These are phyloP conservation scores for Rubroboletus satanas DNA, from an alignment of 768 basidiomycete genomes.

Conservation along the genomic window DNA sequence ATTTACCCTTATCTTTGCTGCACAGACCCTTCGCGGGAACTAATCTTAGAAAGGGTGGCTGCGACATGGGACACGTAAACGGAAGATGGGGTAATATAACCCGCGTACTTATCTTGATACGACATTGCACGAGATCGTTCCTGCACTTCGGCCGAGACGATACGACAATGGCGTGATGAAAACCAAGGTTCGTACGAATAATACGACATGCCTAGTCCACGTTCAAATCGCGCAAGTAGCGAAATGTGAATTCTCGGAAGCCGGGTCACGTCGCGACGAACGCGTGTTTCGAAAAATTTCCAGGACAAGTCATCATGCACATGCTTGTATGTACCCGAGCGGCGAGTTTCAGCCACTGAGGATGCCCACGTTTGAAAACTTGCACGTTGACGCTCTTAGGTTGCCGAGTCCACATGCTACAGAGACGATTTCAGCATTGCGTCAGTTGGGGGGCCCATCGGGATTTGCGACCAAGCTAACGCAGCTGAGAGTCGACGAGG, in stretches of 20 bases:
- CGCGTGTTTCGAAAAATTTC: slow-evolving; percentile 9
- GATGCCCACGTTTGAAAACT: background rate
- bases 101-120: background rate
- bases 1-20: background rate
- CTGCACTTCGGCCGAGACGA: background rate
- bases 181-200: too few species aligned
- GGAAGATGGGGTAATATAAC: background rate
- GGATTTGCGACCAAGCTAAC: background rate
- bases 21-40: background rate
- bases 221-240: background rate
- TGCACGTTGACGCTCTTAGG: background rate
- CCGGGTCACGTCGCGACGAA: background rate
- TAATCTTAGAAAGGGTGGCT: background rate
- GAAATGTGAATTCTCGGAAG: background rate
- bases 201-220: background rate
- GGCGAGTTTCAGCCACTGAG: background rate
- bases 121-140: background rate
- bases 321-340: background rate
- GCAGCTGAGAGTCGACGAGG: background rate
- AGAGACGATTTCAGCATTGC: background rate
- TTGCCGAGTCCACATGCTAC: background rate
- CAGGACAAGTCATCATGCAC: background rate
- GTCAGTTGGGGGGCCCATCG: background rate
- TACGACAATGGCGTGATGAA: background rate
- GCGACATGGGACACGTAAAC: slow-evolving; percentile 8